phyloP scores from a whole-genome alignment of 345 rosid species.

The Hibiscus syriacus region DNA sequence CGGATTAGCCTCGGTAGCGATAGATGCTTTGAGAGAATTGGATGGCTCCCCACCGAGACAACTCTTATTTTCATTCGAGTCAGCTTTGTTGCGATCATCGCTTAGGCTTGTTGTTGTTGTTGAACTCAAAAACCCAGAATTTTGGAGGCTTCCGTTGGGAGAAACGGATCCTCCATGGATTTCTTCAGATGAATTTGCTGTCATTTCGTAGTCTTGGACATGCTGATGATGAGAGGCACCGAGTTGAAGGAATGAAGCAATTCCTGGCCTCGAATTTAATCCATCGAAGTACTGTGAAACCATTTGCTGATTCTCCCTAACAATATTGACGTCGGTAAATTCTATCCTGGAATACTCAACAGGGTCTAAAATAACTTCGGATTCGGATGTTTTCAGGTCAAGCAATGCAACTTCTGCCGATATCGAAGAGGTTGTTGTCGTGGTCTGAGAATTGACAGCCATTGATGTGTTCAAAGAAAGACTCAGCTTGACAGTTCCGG shows the following conservation, averaged over 20 bases:
- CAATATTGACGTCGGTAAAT: constrained; percentile 68
- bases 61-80: constrained; percentile 43
- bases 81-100: constrained; percentile 56
- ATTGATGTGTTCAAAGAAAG: constrained; percentile 42
- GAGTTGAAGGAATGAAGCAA: constrained; percentile 63
- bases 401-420: constrained; percentile 79
- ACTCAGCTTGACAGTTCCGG: constrained; percentile 69
- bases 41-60: constrained; percentile 16
- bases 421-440: constrained; percentile 41
- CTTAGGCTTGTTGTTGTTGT: constrained; percentile 71
- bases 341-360: constrained; percentile 82
- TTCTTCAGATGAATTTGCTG: constrained; percentile 35
- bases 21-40: constrained; percentile 13
- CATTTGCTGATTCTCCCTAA: constrained; percentile 67
- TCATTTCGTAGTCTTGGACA: constrained; percentile 45
- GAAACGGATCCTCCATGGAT: constrained; percentile 22
- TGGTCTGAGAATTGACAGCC: constrained; percentile 17
- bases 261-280: constrained; percentile 27
- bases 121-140: constrained; percentile 52
- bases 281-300: constrained; percentile 65
- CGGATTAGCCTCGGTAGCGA: constrained; percentile 25
- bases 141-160: constrained; percentile 34
- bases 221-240: constrained; percentile 38
- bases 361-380: constrained; percentile 36
- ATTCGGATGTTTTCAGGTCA: constrained; percentile 35